Evolutionary conservation across 2,329 filamentous ascomycete species (phyloP).

Genomic region (Pseudonectria foliicola): DNA sequence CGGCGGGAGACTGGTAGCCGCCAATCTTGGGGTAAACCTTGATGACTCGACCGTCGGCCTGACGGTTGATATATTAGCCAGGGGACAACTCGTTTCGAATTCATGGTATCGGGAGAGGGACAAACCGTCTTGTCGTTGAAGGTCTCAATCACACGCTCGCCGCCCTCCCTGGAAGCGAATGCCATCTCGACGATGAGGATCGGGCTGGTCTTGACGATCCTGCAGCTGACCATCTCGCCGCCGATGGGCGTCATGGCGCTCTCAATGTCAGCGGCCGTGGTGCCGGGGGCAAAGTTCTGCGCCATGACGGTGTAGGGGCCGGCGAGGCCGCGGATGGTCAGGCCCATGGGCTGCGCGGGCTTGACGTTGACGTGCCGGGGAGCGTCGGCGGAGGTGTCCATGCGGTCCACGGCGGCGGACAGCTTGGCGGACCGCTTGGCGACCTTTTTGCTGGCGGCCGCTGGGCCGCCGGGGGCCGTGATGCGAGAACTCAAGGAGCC

Average conservation of each 20-base stretch:
- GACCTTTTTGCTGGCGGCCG: slow-evolving; percentile 8
- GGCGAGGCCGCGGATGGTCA: slow-evolving; percentile 67
- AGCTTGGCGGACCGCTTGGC: slow-evolving; percentile 30
- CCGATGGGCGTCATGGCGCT: slow-evolving; percentile 73
- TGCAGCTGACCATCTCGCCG: slow-evolving; percentile 60
- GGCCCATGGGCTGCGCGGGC: slow-evolving; percentile 34
- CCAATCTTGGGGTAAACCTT: slow-evolving; percentile 64
- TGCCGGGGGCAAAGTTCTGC: slow-evolving; percentile 76
- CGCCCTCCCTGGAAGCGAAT: slow-evolving; percentile 65
- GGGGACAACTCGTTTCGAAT: too few relatives aligned
- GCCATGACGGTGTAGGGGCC: slow-evolving; percentile 67
- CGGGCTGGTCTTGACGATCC: slow-evolving; percentile 58
- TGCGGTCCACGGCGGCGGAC: slow-evolving; percentile 37
- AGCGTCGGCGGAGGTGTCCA: slow-evolving; percentile 27
- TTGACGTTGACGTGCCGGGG: slow-evolving; percentile 30
- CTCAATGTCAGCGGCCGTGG: slow-evolving; percentile 75
- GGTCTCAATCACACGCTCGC: slow-evolving; percentile 64
- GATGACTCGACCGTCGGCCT: slow-evolving; percentile 69
- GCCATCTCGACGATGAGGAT: slow-evolving; percentile 72
- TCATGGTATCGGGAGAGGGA: too few relatives aligned
- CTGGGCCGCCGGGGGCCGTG: slow-evolving; percentile 32
- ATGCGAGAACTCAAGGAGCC: slow-evolving; percentile 42
- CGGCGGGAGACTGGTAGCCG: slow-evolving; percentile 25
- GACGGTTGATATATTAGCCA: not conserved
- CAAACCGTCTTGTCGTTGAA: slow-evolving; percentile 74